phyloP scores from a whole-genome alignment of 495 filamentous ascomycete genomes.

The Neurospora sp. region DNA sequence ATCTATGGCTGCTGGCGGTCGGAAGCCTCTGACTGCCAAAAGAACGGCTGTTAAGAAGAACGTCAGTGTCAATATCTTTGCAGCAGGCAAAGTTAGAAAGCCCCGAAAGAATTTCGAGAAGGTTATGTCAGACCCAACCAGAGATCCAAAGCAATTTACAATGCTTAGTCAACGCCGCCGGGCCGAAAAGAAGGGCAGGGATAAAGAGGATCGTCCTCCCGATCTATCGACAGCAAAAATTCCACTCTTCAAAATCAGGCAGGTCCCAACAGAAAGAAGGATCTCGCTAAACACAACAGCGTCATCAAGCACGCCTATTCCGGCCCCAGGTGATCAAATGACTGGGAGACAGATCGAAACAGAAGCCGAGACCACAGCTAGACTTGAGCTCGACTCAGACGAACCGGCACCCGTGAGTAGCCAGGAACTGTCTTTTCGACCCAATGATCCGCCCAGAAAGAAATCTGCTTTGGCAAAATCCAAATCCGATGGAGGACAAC shows the following conservation, averaged over 20 bases:
- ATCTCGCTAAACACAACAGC: neutral
- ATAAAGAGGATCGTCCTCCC: slow-evolving; percentile 20
- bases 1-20: neutral
- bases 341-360: neutral
- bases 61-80: slow-evolving; percentile 18
- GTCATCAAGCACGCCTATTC: neutral
- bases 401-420: neutral
- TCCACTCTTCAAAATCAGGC: slow-evolving; percentile 5
- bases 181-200: slow-evolving; percentile 13
- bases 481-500: neutral
- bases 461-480: neutral
- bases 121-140: slow-evolving; percentile 25
- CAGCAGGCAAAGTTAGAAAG: slow-evolving; percentile 15
- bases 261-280: neutral
- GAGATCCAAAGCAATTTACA: slow-evolving; percentile 21
- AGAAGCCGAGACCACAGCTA: neutral
- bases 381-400: neutral
- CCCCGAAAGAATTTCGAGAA: slow-evolving; percentile 11
- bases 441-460: neutral
- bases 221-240: slow-evolving; percentile 4
- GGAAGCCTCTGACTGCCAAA: slow-evolving; percentile 10
- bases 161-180: slow-evolving; percentile 8
- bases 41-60: slow-evolving; percentile 8
- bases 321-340: neutral
- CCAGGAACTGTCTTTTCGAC: neutral